Percentiles rank a stretch among this genome's conserved stretches.
Conservation (phyloP, 331 rosid species). For the Quercus phellos region DNA sequence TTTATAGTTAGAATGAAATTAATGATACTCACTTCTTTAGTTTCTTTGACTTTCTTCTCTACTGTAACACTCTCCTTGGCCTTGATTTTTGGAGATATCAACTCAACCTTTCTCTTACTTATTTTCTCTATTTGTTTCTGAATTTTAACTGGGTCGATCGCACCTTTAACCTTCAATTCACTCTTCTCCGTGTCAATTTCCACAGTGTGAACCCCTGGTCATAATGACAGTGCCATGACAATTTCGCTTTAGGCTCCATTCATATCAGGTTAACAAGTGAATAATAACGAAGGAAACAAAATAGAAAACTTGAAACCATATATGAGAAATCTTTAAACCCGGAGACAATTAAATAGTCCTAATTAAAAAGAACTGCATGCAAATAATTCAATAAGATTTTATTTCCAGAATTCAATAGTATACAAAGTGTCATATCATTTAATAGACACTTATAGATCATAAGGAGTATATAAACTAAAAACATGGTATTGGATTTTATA, state of each 20-base stretch:
- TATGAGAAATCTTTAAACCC: too few species aligned
- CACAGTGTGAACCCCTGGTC: conserved; percentile 58
- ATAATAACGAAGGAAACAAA: neutral
- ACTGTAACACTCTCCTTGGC: conserved; percentile 24
- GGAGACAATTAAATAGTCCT: neutral
- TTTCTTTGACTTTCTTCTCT: conserved; percentile 41
- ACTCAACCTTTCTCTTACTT: conserved; percentile 54
- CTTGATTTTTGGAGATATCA: conserved; percentile 73
- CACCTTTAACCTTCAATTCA: conserved; percentile 64
- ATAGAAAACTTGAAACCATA: neutral
- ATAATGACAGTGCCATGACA: neutral
- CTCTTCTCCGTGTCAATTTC: conserved; percentile 58
- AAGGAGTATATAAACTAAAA: too few species aligned
- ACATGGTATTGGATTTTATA: too few species aligned
- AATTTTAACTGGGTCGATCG: conserved; percentile 52
- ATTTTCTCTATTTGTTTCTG: conserved; percentile 49
- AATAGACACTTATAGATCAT: too few species aligned
- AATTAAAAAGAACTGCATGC: too few species aligned
- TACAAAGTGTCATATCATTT: too few species aligned
- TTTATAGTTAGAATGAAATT: neutral
- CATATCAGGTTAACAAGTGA: too few species aligned
- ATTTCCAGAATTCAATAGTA: too few species aligned
- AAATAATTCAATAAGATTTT: too few species aligned
- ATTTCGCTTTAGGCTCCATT: too few species aligned
- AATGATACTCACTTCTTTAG: conserved; percentile 38